Evolutionary conservation across 2,329 filamentous ascomycete species (phyloP).

Genomic region (Xylariaceae sp.): DNA sequence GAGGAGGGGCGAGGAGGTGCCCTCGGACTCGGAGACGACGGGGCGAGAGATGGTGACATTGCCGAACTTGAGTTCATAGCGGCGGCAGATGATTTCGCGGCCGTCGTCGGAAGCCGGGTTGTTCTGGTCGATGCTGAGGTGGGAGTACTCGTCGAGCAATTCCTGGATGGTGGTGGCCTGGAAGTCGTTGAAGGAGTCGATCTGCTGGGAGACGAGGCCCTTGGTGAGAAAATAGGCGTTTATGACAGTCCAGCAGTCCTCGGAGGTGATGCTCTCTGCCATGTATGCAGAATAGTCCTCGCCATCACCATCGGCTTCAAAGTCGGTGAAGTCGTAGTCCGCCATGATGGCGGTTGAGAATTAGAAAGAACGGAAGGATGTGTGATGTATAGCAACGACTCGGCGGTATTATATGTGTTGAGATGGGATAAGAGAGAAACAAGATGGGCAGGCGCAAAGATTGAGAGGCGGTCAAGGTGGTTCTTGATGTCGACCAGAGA

Average conservation of each 20-base stretch:
- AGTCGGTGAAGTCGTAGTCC: constrained; percentile 20
- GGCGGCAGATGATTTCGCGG: constrained; percentile 76
- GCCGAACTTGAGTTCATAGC: constrained; percentile 94
- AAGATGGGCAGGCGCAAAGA: too few species aligned
- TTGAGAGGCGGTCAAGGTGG: too few species aligned
- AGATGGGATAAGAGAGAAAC: too few species aligned
- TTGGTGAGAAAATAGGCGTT: constrained; percentile 95
- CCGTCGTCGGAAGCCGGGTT: constrained; percentile 70
- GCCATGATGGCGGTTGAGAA: background rate
- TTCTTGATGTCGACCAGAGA: too few species aligned
- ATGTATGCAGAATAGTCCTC: constrained; percentile 69
- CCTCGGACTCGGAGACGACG: constrained; percentile 89
- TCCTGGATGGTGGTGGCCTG: constrained; percentile 92
- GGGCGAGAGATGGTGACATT: constrained; percentile 85
- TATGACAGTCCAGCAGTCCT: constrained; percentile 98
- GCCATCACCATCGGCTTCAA: constrained; percentile 57
- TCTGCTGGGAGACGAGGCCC: constrained; percentile 92
- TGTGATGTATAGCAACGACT: background rate
- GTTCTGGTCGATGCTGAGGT: constrained; percentile 90
- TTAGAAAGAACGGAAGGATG: background rate
- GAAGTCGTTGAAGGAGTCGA: constrained; percentile 98
- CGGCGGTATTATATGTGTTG: too few species aligned
- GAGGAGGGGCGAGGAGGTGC: constrained; percentile 76
- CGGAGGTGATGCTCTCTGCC: constrained; percentile 79
- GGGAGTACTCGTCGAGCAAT: constrained; percentile 86